Percentiles rank a stretch among this genome's conserved stretches.
Evolutionary conservation across 352 stramenopile genomes (phyloP).

Genomic region (Aphanomyces stellatus): DNA sequence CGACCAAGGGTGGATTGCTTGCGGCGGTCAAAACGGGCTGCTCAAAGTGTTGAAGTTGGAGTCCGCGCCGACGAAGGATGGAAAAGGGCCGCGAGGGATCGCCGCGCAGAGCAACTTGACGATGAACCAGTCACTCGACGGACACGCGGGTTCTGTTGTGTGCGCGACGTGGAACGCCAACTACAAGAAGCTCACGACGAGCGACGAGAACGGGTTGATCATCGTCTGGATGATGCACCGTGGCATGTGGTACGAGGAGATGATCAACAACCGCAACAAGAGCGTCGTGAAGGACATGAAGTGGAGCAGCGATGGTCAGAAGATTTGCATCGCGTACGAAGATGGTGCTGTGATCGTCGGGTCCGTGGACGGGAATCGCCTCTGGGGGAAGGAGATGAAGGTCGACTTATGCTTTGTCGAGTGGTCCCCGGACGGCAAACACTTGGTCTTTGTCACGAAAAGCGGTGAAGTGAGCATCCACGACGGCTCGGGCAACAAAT

Average conservation of each 20-base stretch:
- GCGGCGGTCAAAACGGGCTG: constrained; percentile 87
- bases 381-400: constrained; percentile 94
- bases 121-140: constrained; percentile 94
- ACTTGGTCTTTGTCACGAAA: constrained; percentile 83
- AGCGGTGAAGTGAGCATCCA: constrained; percentile 81
- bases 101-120: constrained; percentile 85
- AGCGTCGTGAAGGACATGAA: constrained; percentile 92
- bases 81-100: constrained; percentile 68
- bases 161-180: constrained; percentile 91
- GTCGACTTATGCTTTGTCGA: constrained; percentile 88
- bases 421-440: constrained; percentile 87
- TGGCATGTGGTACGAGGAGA: constrained; percentile 93
- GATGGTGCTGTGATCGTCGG: constrained; percentile 92
- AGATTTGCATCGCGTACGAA: constrained; percentile 94
- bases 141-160: constrained; percentile 85
- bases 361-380: constrained; percentile 88
- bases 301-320: constrained; percentile 90
- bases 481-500: constrained; percentile 79
- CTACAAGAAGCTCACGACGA: constrained; percentile 93
- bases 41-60: constrained; percentile 91
- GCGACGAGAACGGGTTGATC: constrained; percentile 91
- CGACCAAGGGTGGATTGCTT: constrained; percentile 92
- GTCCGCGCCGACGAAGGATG: constrained; percentile 50
- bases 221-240: constrained; percentile 94
- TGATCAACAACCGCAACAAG: constrained; percentile 97